phyloP scores from a whole-genome alignment of 768 basidiomycete genomes.

The Porphyrellus cyaneotinctus region DNA sequence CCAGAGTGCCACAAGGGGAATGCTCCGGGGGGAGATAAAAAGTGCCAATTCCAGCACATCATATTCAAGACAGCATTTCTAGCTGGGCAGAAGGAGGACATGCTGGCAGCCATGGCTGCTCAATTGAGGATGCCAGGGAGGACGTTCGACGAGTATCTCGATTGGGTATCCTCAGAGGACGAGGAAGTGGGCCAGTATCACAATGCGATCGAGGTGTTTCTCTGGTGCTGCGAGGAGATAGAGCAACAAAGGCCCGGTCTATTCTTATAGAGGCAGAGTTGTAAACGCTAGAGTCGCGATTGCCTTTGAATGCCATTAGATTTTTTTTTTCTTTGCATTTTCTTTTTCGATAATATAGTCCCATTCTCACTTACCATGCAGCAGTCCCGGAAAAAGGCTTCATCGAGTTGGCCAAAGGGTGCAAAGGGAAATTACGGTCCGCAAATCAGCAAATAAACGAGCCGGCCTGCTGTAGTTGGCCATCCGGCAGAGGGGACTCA shows the following conservation, averaged over 20 bases:
- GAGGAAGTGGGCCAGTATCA: neutral
- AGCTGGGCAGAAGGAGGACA: neutral
- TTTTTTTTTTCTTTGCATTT: too few relatives aligned
- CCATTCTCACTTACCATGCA: too few relatives aligned
- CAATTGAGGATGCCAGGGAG: neutral
- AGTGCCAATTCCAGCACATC: neutral
- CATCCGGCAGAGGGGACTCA: too few relatives aligned
- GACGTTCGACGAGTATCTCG: neutral
- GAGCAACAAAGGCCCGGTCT: neutral
- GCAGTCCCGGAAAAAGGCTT: too few relatives aligned
- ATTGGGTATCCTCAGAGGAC: neutral
- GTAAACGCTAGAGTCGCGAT: too few relatives aligned
- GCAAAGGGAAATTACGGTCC: too few relatives aligned
- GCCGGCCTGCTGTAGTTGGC: too few relatives aligned
- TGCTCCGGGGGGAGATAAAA: neutral
- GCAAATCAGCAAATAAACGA: too few relatives aligned
- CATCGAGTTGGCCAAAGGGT: too few relatives aligned
- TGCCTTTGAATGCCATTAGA: too few relatives aligned
- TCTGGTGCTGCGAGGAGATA: neutral
- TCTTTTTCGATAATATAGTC: too few relatives aligned
- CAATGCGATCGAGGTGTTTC: neutral
- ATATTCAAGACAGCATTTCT: neutral
- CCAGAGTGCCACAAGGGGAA: neutral
- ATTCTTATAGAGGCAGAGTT: neutral
- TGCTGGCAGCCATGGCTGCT: neutral